Conservation (phyloP, 148 eudicot genomes). For the Gaultheria prostrata region DNA sequence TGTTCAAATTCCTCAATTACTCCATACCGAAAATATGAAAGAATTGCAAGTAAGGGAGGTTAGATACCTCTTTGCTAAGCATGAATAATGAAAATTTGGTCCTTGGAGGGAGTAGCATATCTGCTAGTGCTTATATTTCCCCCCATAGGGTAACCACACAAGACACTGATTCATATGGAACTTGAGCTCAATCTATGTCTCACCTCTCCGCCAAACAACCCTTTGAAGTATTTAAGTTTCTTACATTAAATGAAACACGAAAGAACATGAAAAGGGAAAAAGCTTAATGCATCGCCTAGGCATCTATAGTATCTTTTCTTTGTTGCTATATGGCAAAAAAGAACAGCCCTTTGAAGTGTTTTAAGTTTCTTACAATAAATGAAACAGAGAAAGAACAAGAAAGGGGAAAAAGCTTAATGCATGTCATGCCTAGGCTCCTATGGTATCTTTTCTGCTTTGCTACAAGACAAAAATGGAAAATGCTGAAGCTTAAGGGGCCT, state of each 20-base stretch:
- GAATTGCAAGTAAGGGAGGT: too few relatives aligned
- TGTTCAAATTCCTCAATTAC: too few relatives aligned
- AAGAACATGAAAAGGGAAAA: not conserved
- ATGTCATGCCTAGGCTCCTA: not conserved
- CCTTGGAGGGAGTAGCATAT: not conserved
- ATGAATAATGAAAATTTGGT: not conserved
- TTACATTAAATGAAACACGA: not conserved
- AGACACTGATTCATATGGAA: not conserved
- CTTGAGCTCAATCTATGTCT: too few relatives aligned
- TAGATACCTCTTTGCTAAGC: not conserved
- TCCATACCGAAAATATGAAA: too few relatives aligned
- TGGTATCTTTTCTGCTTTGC: not conserved
- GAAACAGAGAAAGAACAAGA: not conserved
- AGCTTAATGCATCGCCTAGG: not conserved
- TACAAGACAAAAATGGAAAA: not conserved
- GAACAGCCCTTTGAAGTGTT: conserved; percentile 1
- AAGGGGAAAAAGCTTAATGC: not conserved
- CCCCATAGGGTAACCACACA: not conserved
- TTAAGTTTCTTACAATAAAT: not conserved
- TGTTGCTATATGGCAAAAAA: not conserved
- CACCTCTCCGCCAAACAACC: not conserved
- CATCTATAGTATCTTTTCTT: not conserved
- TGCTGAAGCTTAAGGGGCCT: not conserved
- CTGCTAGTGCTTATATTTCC: not conserved
- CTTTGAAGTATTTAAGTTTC: conserved; percentile 1